A percentile compares a stretch with the other conserved stretches of the same genome.
These are phyloP conservation scores for Mariannaea elegans DNA, from an alignment of 2,329 filamentous ascomycete genomes.

Conservation along the genomic window DNA sequence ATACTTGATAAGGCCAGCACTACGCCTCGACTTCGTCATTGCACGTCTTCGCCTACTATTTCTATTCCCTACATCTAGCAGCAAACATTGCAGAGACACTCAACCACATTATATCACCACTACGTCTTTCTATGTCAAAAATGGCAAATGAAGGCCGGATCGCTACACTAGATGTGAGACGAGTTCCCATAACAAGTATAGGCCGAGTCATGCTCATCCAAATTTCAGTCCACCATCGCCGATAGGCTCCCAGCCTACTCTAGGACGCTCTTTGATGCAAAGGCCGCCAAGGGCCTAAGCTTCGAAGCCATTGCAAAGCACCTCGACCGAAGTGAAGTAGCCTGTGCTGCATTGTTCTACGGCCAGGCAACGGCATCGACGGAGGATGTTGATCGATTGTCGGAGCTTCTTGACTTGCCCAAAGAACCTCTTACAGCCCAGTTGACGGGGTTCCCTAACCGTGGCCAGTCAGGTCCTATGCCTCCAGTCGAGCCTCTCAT, in stretches of 20 bases:
- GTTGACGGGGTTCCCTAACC: slow-evolving; percentile 79
- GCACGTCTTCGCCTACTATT: not conserved
- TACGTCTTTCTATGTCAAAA: not conserved
- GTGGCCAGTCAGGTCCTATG: slow-evolving; percentile 68
- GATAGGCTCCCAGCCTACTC: slow-evolving; percentile 76
- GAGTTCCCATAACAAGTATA: not conserved
- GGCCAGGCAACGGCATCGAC: slow-evolving; percentile 79
- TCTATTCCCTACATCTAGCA: slow-evolving; percentile 8
- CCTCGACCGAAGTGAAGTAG: slow-evolving; percentile 83
- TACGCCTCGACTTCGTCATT: not conserved
- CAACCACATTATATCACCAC: not conserved
- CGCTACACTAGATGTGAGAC: slow-evolving; percentile 50
- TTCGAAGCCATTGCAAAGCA: slow-evolving; percentile 81
- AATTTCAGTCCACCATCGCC: slow-evolving; percentile 67
- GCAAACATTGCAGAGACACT: slow-evolving; percentile 6
- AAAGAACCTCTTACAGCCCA: slow-evolving; percentile 65
- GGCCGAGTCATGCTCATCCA: slow-evolving; percentile 22
- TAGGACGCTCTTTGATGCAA: slow-evolving; percentile 74
- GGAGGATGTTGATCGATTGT: slow-evolving; percentile 74
- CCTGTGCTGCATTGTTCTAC: slow-evolving; percentile 89
- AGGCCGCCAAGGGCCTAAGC: slow-evolving; percentile 76
- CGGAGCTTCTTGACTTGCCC: slow-evolving; percentile 70
- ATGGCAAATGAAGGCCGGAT: slow-evolving; percentile 41
- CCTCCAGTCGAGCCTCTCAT: slow-evolving; percentile 61
- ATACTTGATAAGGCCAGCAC: not conserved